Evolutionary conservation across 1,284 basidiomycete genomes (phyloP), one percentile per base, ranked within the genome.

Genomic region (Ceratobasidium sp.): DNA sequence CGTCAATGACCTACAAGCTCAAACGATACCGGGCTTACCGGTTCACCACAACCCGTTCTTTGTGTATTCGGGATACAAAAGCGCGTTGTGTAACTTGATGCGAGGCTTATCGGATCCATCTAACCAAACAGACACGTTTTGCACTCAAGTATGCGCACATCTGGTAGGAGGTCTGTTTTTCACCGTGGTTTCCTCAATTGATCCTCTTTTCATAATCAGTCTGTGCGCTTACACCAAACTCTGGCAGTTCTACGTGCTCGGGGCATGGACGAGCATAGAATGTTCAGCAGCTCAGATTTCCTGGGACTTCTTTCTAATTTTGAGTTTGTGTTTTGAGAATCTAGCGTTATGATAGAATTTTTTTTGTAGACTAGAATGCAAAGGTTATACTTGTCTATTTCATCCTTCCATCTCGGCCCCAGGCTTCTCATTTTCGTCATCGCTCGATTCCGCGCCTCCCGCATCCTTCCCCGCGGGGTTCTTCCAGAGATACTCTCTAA

Each of bases 321-420:
- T n/a, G 58, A 60, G 28, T 45, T 45, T 45, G 43, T 52, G 21
- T 14, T 52, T 52, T 23, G 18, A 48, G 9, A 48, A 9, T 23
- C 46, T 8, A n/a, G 18, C 6, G 6, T n/a, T 48, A n/a, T 48
- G 9, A 16, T n/a, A 8, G 21, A 23, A n/a, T n/a, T n/a, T n/a
- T n/a, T n/a, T n/a, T n/a, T n/a, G n/a, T n/a, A n/a, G n/a, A n/a
- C n/a, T n/a, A n/a, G n/a, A n/a, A n/a, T n/a, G n/a, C n/a, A n/a
- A n/a, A n/a, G 16, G 36, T 4, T n/a, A 3, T 21, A 6, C 26
- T n/a, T 23, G 34, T 28, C 5, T 4, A 55, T 65, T 50, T 82
- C 79, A 92, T 28, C 89, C 92, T 78, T 94, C 93, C 78, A 87
- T 85, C 76, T 93, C 92, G 48, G 85, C 89, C 59, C 89, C 80